A percentile compares a stretch with the other conserved stretches of the same genome.
These are phyloP conservation scores for Yamadazyma sp. DNA, from an alignment of 805 yeast genomes.

Conservation along the genomic window DNA sequence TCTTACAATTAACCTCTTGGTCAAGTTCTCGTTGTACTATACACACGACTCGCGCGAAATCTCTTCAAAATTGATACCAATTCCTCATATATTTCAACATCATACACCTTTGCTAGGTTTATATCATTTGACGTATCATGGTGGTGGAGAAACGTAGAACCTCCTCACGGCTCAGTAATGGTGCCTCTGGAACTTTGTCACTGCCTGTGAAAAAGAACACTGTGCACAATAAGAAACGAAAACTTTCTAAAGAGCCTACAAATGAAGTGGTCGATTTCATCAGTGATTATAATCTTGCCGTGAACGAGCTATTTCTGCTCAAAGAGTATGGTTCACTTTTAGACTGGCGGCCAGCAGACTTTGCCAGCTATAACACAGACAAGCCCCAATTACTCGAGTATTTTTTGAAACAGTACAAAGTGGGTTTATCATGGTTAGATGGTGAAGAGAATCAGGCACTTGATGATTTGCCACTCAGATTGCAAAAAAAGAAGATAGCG, in stretches of 20 bases:
- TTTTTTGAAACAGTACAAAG: conserved; percentile 27
- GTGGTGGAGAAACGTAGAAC: conserved; percentile 13
- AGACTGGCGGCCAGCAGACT: conserved; percentile 58
- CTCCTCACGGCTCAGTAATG: conserved; percentile 10
- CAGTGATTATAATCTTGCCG: conserved; percentile 46
- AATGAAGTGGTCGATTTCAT: conserved; percentile 42
- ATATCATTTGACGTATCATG: no score
- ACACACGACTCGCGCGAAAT: no score
- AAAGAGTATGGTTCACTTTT: conserved; percentile 59
- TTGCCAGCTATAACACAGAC: conserved; percentile 20
- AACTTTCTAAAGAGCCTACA: conserved; percentile 5
- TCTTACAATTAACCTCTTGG: no score
- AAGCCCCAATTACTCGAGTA: conserved; percentile 34
- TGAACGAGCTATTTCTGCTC: conserved; percentile 65
- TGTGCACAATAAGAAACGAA: conserved; percentile 22
- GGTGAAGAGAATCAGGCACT: conserved; percentile 25
- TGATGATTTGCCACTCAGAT: conserved; percentile 36
- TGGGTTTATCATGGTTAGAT: conserved; percentile 33
- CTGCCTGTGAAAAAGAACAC: neutral
- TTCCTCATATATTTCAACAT: no score
- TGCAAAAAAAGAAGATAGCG: conserved; percentile 37
- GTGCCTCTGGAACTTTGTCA: neutral
- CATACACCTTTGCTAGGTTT: no score
- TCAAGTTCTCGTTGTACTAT: no score
- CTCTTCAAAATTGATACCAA: no score